Evolutionary conservation across 768 basidiomycete species (phyloP), one percentile per base, ranked within the genome.

Genomic region (Boletus subcaerulescens): DNA sequence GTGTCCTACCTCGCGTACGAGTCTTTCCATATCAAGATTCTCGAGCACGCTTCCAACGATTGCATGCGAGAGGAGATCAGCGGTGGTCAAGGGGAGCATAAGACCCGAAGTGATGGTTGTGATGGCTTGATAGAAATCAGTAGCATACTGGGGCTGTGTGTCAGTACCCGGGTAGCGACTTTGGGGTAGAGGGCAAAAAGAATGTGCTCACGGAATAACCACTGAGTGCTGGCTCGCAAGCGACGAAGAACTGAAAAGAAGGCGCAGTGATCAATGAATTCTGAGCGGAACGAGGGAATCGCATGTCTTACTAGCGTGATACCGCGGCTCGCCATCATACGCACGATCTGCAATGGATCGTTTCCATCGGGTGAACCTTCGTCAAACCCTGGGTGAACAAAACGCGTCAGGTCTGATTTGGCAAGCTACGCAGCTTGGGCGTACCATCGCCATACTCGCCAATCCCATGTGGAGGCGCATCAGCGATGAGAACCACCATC

Each of bases 401-500:
- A 43, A 42, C 55, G 45, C 43, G 46, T 59, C 38, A 58, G 57
- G 62, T 45, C 57, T 55, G 54, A 48, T 36, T 55, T 45, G 18
- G 40, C n/a, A 43, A 45, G 8, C 26, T 35, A 15, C 12, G 29
- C 12, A 18, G 33, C 14, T 17, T 24, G 46, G 33, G 71, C 80
- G 62, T 62, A 93, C 93, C 94, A 74, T 98, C 96, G 17, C 95
- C 96, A 60, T 93, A 93, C 71, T 98, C 95, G 55, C 95, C 95
- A 65, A 98, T 92, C 3, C 95, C 96, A 74, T 98, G 96, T 15
- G 95, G 93, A 36, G 96, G 96, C 0, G 96, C 96, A 77, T 98
- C 96, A 17, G 96, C 94, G 65, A 98, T 94, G 63, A 98, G 81
- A 6, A 98, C 93, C 48, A 93, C 81, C 93, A 98, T 98, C 78